Evolutionary conservation across 768 basidiomycete species (phyloP).

Genomic region (Rhizopogon salebrosus): DNA sequence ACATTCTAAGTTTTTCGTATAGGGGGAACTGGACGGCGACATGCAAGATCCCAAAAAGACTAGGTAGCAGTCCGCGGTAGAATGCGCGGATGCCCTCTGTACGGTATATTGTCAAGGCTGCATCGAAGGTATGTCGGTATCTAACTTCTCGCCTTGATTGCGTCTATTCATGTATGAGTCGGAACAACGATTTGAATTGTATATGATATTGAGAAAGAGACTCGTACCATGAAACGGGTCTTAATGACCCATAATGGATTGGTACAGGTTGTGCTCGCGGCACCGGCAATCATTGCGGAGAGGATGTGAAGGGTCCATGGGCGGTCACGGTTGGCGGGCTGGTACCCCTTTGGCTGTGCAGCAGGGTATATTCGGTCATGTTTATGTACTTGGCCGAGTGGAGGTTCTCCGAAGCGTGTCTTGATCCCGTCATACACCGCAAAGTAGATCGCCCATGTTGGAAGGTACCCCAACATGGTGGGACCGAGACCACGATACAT

Average conservation of each 20-base stretch:
- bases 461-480: slow-evolving; percentile 93
- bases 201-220: background rate
- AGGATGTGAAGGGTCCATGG: slow-evolving; percentile 86
- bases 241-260: slow-evolving; percentile 99
- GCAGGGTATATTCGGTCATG: slow-evolving; percentile 67
- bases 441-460: slow-evolving; percentile 99
- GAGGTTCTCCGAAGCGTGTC: slow-evolving; percentile 66
- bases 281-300: slow-evolving; percentile 95
- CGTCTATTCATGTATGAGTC: slow-evolving; percentile 46
- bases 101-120: slow-evolving; percentile 83
- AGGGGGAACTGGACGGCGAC: slow-evolving; percentile 97
- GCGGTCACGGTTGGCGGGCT: slow-evolving; percentile 74
- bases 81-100: slow-evolving; percentile 85
- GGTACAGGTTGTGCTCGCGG: slow-evolving; percentile 86
- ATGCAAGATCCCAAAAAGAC: slow-evolving; percentile 86
- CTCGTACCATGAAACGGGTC: slow-evolving; percentile 92
- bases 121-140: slow-evolving; percentile 88
- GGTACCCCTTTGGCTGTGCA: slow-evolving; percentile 81
- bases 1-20: slow-evolving; percentile 87
- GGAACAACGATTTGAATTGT: slow-evolving; percentile 6
- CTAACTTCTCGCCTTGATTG: slow-evolving; percentile 73
- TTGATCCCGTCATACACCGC: slow-evolving; percentile 97
- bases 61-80: slow-evolving; percentile 92
- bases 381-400: slow-evolving; percentile 34
- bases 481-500: slow-evolving; percentile 97